Conservation (phyloP, 139 green algal species). For the Coelastrella sp. region DNA sequence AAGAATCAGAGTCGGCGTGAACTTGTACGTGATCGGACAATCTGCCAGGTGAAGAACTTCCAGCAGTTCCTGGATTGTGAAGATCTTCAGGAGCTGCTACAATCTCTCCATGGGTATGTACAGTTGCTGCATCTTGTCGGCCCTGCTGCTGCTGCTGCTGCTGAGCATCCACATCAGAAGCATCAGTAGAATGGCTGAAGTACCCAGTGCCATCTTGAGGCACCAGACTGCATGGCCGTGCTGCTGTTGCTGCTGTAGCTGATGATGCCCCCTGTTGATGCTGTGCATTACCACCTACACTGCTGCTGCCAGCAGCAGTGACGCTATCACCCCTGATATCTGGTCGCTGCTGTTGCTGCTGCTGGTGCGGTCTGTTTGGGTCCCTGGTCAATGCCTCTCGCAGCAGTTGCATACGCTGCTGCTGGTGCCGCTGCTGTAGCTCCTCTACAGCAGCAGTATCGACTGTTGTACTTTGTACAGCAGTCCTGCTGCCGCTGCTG, state of each 20-base stretch:
- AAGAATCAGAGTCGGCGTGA: background rate
- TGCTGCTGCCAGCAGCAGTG: background rate
- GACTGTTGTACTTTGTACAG: background rate
- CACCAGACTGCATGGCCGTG: too few relatives aligned
- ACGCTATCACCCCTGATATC: background rate
- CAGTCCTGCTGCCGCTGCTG: background rate
- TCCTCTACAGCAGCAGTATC: background rate
- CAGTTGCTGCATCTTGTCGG: too few relatives aligned
- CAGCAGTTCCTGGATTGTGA: too few relatives aligned
- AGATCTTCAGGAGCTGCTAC: too few relatives aligned
- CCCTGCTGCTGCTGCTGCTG: too few relatives aligned
- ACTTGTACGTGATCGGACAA: too few relatives aligned
- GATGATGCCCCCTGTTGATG: background rate
- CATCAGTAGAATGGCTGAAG: too few relatives aligned
- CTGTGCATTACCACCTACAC: background rate
- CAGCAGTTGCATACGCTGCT: slow-evolving; percentile 10
- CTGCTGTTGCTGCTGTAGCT: slow-evolving; percentile 25
- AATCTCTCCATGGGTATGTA: too few relatives aligned
- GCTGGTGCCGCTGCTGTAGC: slow-evolving; percentile 17
- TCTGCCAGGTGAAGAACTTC: too few relatives aligned
- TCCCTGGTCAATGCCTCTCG: background rate
- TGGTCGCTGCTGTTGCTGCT: background rate
- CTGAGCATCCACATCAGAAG: too few relatives aligned
- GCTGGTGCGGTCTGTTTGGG: background rate
- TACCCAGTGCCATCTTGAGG: too few relatives aligned